A percentile compares a stretch with the other conserved stretches of the same genome.
phyloP scores from a whole-genome alignment of 2,329 filamentous ascomycete genomes.

The Rhinocladiella mackenziei region DNA sequence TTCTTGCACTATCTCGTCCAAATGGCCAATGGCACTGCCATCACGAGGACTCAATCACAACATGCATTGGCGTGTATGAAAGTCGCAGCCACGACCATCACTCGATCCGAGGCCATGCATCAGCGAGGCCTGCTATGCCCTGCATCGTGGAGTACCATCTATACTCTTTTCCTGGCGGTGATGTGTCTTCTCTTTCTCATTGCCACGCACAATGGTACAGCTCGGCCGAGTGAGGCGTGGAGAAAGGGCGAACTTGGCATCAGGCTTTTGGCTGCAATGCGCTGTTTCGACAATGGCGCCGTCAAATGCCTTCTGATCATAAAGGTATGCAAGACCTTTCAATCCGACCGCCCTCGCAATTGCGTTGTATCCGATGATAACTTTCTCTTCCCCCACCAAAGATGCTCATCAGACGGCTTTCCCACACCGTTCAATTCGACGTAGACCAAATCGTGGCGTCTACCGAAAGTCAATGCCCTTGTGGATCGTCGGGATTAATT shows the following conservation, averaged over 20 bases:
- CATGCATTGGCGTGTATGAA: conserved; percentile 27
- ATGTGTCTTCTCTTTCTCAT: conserved; percentile 26
- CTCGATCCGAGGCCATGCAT: conserved; percentile 18
- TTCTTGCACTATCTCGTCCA: conserved; percentile 26
- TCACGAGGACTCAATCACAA: conserved; percentile 57
- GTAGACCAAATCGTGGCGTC: conserved; percentile 23
- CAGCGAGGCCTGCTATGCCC: conserved; percentile 17
- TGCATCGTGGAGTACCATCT: conserved; percentile 21
- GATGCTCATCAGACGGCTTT: conserved; percentile 24
- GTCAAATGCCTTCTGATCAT: conserved; percentile 14
- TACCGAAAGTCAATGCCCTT: conserved; percentile 16
- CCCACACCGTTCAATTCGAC: conserved; percentile 27
- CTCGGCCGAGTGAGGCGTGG: conserved; percentile 27
- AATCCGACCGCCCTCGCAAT: too few species aligned
- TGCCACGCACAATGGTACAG: conserved; percentile 25
- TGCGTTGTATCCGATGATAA: too few species aligned
- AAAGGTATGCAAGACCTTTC: conserved; percentile 11
- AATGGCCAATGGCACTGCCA: conserved; percentile 63
- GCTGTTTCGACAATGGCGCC: conserved; percentile 17
- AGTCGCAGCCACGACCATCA: conserved; percentile 22
- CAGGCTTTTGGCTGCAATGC: conserved; percentile 18
- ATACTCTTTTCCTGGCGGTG: conserved; percentile 26
- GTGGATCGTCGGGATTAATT: conserved; percentile 3
- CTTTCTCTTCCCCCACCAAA: conserved; percentile 1
- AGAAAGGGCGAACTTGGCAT: conserved; percentile 23